Percentiles rank a stretch among this genome's conserved stretches.
Evolutionary conservation across 2,329 filamentous ascomycete genomes (phyloP).

Genomic region (Endothia cerciana): DNA sequence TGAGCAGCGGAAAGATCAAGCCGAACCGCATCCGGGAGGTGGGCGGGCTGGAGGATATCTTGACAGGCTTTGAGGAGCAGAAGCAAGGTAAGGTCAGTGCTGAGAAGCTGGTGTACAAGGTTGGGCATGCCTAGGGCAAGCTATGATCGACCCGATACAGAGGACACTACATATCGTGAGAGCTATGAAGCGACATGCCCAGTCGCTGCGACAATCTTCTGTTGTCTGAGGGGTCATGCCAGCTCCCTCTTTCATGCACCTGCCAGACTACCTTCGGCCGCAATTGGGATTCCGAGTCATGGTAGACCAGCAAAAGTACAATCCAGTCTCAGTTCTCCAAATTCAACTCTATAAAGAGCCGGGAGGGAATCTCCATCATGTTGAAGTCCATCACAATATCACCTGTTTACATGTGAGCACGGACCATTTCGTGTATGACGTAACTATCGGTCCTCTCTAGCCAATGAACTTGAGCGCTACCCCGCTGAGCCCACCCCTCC

Average conservation of each 20-base stretch:
- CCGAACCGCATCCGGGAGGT: constrained; percentile 37
- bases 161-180: too few relatives aligned
- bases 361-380: too few relatives aligned
- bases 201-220: too few relatives aligned
- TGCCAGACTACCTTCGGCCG: too few relatives aligned
- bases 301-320: too few relatives aligned
- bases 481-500: not conserved
- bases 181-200: too few relatives aligned
- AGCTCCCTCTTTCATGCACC: too few relatives aligned
- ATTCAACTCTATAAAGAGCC: too few relatives aligned
- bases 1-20: constrained; percentile 37
- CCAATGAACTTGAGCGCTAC: not conserved
- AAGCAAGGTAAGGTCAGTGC: constrained; percentile 37
- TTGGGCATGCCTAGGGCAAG: constrained; percentile 22
- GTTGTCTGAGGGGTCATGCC: too few relatives aligned
- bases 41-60: constrained; percentile 36
- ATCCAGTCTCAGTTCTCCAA: too few relatives aligned
- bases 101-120: constrained; percentile 41
- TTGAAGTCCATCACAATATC: too few relatives aligned
- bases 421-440: not conserved
- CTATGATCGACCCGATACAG: not conserved
- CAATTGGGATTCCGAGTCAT: too few relatives aligned
- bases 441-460: not conserved
- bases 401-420: not conserved
- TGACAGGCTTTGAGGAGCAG: constrained; percentile 36